Evolutionary conservation across 192 early-diverging fungal species (phyloP).

Genomic region (Linnemannia exigua): DNA sequence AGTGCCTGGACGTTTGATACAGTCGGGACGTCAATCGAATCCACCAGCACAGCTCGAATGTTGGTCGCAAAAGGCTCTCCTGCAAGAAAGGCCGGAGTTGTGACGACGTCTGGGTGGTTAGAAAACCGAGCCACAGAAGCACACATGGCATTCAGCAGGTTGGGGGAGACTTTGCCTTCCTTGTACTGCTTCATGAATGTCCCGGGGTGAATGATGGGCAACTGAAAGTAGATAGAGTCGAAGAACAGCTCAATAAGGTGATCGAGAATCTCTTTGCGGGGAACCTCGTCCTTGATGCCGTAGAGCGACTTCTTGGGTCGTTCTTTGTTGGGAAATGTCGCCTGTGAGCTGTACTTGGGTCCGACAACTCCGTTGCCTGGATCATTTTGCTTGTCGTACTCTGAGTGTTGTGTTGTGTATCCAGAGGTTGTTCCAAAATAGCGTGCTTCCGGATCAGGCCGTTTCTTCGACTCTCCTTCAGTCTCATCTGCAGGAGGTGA

Average conservation of each 20-base stretch:
- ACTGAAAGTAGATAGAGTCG: conserved; percentile 57
- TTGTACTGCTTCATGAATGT: conserved; percentile 61
- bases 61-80: conserved; percentile 69
- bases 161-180: conserved; percentile 59
- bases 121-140: conserved; percentile 67
- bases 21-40: conserved; percentile 61
- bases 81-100: conserved; percentile 62
- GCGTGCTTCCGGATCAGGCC: conserved; percentile 37
- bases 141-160: conserved; percentile 62
- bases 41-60: conserved; percentile 55
- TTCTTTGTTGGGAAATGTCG: conserved; percentile 22
- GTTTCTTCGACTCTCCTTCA: conserved; percentile 5
- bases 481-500: neutral
- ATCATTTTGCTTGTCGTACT: conserved; percentile 39
- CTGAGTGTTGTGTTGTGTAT: conserved; percentile 26
- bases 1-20: conserved; percentile 67
- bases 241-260: conserved; percentile 67
- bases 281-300: conserved; percentile 55
- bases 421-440: conserved; percentile 51
- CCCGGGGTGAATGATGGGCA: conserved; percentile 64
- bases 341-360: conserved; percentile 28
- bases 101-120: conserved; percentile 57
- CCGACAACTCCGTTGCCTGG: conserved; percentile 1
- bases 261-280: conserved; percentile 60
- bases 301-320: conserved; percentile 40